Evolutionary conservation across 2,329 filamentous ascomycete genomes (phyloP).

Genomic region (Colletotrichum lupini): DNA sequence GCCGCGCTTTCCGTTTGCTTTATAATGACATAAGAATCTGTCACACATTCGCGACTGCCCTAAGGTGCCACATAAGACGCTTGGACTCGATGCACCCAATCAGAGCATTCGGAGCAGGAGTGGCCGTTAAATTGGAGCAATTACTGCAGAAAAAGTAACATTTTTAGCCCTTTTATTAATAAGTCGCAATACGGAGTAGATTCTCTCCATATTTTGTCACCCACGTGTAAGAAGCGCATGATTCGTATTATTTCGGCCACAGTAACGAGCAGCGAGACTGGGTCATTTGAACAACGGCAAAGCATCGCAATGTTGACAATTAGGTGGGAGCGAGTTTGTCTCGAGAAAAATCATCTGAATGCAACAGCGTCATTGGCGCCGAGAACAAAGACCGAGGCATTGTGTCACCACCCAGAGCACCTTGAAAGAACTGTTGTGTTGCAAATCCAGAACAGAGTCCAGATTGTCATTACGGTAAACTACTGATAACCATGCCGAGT

Average conservation of each 20-base stretch:
- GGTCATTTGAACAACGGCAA: too few species aligned
- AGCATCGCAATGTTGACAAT: too few species aligned
- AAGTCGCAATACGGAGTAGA: not conserved
- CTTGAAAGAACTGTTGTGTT: not conserved
- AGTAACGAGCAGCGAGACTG: too few species aligned
- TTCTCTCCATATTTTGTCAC: not conserved
- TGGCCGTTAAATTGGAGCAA: too few species aligned
- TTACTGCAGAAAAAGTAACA: too few species aligned
- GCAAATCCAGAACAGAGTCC: not conserved
- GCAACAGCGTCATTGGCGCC: too few species aligned
- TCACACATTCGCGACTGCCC: not conserved
- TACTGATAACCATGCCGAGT: not conserved
- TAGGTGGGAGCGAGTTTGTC: too few species aligned
- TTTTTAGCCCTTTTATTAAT: not conserved
- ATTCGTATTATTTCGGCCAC: too few species aligned
- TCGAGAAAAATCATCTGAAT: too few species aligned
- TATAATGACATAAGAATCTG: not conserved
- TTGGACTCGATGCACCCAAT: not conserved
- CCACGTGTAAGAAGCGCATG: too few species aligned
- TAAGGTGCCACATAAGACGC: not conserved
- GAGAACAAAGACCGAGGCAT: too few species aligned
- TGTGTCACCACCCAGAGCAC: not conserved
- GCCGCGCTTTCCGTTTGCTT: not conserved
- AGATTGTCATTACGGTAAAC: conserved; percentile 7
- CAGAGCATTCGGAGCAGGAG: too few species aligned